Base-by-base conservation (phyloP, 805 yeast genomes). In the Teunomyces gatunensis region DNA sequence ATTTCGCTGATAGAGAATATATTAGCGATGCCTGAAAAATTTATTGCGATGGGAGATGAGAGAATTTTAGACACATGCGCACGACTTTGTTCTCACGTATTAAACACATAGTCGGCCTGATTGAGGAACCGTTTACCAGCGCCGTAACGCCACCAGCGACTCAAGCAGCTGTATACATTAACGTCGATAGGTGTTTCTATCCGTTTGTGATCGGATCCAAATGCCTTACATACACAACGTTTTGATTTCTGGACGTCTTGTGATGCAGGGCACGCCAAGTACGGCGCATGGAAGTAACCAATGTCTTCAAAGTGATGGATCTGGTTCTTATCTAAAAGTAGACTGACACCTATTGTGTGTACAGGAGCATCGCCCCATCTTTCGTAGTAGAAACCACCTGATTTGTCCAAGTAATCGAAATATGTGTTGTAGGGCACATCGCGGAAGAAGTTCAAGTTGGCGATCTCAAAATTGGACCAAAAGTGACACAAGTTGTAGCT, bases 111-210 rank as follows among this genome's bases (percentile, higher is more conserved):
- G 37, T 55, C 65, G 15, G 60, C 56, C 46, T 77, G 83, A 49
- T 78, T 77, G 30, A 82, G 50, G 54, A 84, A 83, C 2, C 58
- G 61, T 56, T 82, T 83, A 1, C 88, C 87, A 2, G 80, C 71
- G 7, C 87, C 85, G 51, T 71, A 71, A 55, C 80, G 80, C 95
- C 95, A 87, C 91, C 91, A 87, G 50, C 83, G 73, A 28, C 80
- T 72, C 40, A 87, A 61, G 65, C 95, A 87, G 56, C 91, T 85
- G 52, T 77, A 80, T 4, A 78, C 61, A 50, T 73, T 60, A n/a
- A 73, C 64, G 46, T 74, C 73, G 50, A 79, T 69, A 39, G 73
- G 68, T 17, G 67, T 49, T 23, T 54, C 53, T 2, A 55, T 34
- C 1, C 49, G 36, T 7, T 55, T 51, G 17, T 52, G 49, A 12